phyloP scores from a whole-genome alignment of 2,329 filamentous ascomycete genomes.

The Nemania serpens region DNA sequence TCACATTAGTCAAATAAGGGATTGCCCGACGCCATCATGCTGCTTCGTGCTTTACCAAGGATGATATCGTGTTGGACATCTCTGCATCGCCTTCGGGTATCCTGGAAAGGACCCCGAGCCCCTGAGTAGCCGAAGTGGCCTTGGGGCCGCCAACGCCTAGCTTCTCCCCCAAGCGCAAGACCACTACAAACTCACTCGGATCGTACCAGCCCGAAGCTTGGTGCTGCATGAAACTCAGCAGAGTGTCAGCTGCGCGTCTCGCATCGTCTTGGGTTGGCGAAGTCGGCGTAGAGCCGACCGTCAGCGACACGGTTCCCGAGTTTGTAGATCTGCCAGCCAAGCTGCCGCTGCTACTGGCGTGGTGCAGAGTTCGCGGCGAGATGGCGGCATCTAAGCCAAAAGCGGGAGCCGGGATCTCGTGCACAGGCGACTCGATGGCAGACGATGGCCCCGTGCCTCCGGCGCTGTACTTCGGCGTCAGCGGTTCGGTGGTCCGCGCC shows the following conservation, averaged over 20 bases:
- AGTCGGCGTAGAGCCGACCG: constrained; percentile 60
- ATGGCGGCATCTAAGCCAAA: constrained; percentile 53
- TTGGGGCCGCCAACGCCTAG: constrained; percentile 61
- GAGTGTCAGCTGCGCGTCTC: constrained; percentile 76
- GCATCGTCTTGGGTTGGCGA: constrained; percentile 87
- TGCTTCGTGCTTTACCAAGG: constrained; percentile 43
- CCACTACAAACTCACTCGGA: constrained; percentile 74
- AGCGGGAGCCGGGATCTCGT: constrained; percentile 49
- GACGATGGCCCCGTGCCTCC: constrained; percentile 56
- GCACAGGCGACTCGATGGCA: constrained; percentile 56
- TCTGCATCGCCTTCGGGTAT: constrained; percentile 64
- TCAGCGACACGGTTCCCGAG: constrained; percentile 43
- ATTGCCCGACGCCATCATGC: constrained; percentile 40
- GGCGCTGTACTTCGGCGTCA: constrained; percentile 56
- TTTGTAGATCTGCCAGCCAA: constrained; percentile 47
- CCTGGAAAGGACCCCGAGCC: constrained; percentile 56
- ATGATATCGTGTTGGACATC: constrained; percentile 46
- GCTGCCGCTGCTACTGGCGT: constrained; percentile 57
- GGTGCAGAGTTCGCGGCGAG: constrained; percentile 52
- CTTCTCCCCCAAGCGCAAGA: constrained; percentile 85
- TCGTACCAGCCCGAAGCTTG: constrained; percentile 70
- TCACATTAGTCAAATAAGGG: constrained; percentile 7
- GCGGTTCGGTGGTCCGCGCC: constrained; percentile 47
- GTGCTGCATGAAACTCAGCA: constrained; percentile 80
- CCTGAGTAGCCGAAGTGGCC: constrained; percentile 38